Conservation (phyloP, 2,329 filamentous ascomycete genomes). For the Botrytis squamosa region DNA sequence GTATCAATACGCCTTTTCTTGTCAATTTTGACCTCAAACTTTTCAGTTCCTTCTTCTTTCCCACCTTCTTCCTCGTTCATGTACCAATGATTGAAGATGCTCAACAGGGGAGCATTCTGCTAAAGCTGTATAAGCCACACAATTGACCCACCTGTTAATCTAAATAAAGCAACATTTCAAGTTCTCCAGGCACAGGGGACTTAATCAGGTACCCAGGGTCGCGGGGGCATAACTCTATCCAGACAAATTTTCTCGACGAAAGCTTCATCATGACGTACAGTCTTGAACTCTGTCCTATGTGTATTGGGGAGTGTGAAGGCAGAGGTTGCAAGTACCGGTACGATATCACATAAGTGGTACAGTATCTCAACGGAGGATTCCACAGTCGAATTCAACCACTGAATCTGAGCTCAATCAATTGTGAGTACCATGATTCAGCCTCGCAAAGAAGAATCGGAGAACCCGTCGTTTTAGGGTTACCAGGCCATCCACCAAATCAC, state of each 20-base stretch:
- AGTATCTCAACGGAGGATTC: neutral
- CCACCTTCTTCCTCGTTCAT: neutral
- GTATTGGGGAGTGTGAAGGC: neutral
- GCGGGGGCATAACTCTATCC: neutral
- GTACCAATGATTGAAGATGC: conserved; percentile 8
- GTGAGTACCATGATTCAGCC: neutral
- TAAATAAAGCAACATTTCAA: conserved; percentile 19
- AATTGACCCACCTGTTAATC: neutral
- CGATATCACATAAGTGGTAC: neutral
- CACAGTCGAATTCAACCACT: neutral
- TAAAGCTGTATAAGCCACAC: conserved; percentile 16
- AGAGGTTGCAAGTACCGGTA: neutral
- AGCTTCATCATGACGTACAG: conserved; percentile 7
- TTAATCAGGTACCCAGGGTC: neutral
- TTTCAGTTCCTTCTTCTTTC: neutral
- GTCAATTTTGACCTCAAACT: neutral
- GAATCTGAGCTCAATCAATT: neutral
- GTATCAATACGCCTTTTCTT: neutral
- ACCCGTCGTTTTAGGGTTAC: conserved; percentile 7
- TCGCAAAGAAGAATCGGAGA: neutral
- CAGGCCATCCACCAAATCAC: neutral
- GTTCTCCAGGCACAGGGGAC: conserved; percentile 11
- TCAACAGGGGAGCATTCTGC: conserved; percentile 5
- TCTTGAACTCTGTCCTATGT: neutral
- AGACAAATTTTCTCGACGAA: neutral